Base-by-base conservation (phyloP, 176 grass and related monocot genomes). In the Carex scoparia region DNA sequence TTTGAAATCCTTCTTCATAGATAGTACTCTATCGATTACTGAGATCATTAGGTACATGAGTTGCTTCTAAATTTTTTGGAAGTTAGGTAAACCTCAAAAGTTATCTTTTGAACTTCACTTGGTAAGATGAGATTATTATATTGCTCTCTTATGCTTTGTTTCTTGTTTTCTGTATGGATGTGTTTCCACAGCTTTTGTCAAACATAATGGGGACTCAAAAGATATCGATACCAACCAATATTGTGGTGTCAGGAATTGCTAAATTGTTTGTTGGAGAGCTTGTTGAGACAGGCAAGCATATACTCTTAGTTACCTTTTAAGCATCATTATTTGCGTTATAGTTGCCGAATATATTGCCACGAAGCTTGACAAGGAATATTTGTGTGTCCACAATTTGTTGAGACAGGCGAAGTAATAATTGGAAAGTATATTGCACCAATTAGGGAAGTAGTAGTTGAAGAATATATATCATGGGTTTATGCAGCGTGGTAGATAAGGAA, bases 231-330 rank as follows among this genome's bases (percentile, higher is more conserved):
- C 93, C 97, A 58, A 99, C 94, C 0, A 94, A 91, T 37, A 99
- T 96, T 56, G 93, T 99, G 42, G 96, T 95, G 46, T 95, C 96
- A 84, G 96, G 96, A 84, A 99, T 99, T 75, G 97, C 87, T 70
- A 99, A 99, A 88, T 88, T 99, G 91, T 96, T 99, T 88, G 91
- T 99, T 65, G 97, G 97, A 13, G 97, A 99, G 72, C 91, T 99
- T 68, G 91, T 99, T 79, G 97, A 99, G 88, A 99, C 93, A 92
- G 91, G 97, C 74, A 94, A 87, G 90, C 87, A 68, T 46, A 69
- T 65, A 68, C 27, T 69, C 11, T 83, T 83, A 79, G 35, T 33
- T 57, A 14, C 9, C 1, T 76, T 54, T 30, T 30, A 76, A 76
- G 14, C 19, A 54, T 54, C 23, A 53, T 51, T 76, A 38, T 15